phyloP scores from a whole-genome alignment of 768 basidiomycete genomes.

The Rhodotorula paludigena region DNA sequence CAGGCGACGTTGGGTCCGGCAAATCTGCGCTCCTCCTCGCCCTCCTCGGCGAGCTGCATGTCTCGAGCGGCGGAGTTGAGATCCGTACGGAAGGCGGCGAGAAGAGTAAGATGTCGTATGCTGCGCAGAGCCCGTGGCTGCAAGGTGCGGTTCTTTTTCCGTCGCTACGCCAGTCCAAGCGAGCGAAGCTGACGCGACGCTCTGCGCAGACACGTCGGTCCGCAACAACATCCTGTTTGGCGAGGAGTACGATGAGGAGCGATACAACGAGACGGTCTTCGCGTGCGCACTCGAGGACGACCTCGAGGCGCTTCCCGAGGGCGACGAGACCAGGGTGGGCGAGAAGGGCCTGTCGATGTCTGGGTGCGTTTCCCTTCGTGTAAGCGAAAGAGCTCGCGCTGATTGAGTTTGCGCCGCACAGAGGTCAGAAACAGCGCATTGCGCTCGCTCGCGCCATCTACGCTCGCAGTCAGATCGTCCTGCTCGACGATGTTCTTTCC shows the following conservation, averaged over 20 bases:
- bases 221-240: slow-evolving; percentile 69
- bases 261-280: slow-evolving; percentile 65
- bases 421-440: slow-evolving; percentile 45
- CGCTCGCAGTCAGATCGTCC: slow-evolving; percentile 60
- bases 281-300: slow-evolving; percentile 70
- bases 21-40: slow-evolving; percentile 35
- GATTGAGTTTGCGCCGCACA: not conserved
- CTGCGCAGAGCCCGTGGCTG: slow-evolving; percentile 64
- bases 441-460: slow-evolving; percentile 80
- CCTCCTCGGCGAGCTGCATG: slow-evolving; percentile 40
- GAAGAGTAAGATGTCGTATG: slow-evolving; percentile 53
- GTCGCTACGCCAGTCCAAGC: not conserved
- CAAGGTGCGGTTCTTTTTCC: slow-evolving; percentile 42
- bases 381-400: not conserved
- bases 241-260: slow-evolving; percentile 57
- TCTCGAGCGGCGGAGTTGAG: slow-evolving; percentile 32
- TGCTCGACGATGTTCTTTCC: slow-evolving; percentile 37
- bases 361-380: slow-evolving; percentile 4
- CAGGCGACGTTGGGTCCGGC: slow-evolving; percentile 32
- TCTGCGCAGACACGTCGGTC: slow-evolving; percentile 52
- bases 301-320: slow-evolving; percentile 59
- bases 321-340: slow-evolving; percentile 59
- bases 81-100: not conserved
- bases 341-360: slow-evolving; percentile 31
- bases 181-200: not conserved